Evolutionary conservation across 352 stramenopile genomes (phyloP).

Genomic region (Globisporangium camurandrum): DNA sequence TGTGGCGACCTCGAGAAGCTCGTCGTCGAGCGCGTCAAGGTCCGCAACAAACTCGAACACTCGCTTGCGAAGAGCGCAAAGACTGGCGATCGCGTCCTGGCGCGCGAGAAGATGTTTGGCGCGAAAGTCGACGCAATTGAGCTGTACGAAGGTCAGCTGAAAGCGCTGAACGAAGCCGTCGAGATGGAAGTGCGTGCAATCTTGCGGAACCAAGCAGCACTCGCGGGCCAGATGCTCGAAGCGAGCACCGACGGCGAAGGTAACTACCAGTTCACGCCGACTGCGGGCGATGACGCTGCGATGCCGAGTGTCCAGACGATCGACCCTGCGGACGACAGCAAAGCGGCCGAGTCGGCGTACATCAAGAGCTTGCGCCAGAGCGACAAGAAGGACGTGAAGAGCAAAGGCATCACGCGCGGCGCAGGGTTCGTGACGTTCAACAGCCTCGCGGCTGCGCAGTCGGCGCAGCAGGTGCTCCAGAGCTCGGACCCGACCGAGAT

Average conservation of each 20-base stretch:
- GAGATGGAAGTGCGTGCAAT: conserved; percentile 73
- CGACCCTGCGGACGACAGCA: conserved; percentile 22
- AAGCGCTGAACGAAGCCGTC: conserved; percentile 63
- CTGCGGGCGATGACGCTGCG: conserved; percentile 3
- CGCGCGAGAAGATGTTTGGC: conserved; percentile 24
- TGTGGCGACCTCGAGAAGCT: conserved; percentile 48
- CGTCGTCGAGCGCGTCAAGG: conserved; percentile 36
- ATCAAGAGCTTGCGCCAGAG: conserved; percentile 39
- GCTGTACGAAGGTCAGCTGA: conserved; percentile 57
- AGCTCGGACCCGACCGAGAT: conserved; percentile 60
- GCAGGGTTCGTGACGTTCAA: conserved; percentile 67
- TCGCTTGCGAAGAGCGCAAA: conserved; percentile 51
- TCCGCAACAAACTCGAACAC: conserved; percentile 54
- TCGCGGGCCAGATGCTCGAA: conserved; percentile 55
- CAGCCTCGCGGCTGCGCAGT: conserved; percentile 53
- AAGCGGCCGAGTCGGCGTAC: conserved; percentile 48
- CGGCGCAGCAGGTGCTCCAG: conserved; percentile 66
- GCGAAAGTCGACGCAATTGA: conserved; percentile 65
- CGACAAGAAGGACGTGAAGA: conserved; percentile 30
- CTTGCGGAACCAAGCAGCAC: conserved; percentile 48
- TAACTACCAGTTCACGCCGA: conserved; percentile 18
- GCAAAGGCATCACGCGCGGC: conserved; percentile 52
- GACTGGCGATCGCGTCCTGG: conserved; percentile 48
- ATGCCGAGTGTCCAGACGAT: conserved; percentile 22
- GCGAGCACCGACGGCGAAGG: conserved; percentile 18